Percentiles rank a stretch among this genome's conserved stretches.
Evolutionary conservation across 352 stramenopile species (phyloP).

Genomic region (Phytophthora syringae): DNA sequence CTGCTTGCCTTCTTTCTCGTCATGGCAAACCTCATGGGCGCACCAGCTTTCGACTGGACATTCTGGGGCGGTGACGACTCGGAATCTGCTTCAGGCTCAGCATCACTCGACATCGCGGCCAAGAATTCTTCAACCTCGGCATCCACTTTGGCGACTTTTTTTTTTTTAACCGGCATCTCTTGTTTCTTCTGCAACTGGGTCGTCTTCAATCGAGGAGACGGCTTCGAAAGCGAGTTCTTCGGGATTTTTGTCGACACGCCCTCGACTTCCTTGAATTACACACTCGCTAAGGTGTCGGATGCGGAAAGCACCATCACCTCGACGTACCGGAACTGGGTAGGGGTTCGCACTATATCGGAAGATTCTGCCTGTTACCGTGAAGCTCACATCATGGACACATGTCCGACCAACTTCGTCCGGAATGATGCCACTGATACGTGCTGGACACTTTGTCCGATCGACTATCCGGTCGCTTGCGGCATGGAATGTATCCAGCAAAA

Average conservation of each 20-base stretch:
- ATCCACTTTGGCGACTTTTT: too few relatives aligned
- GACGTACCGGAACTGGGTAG: slow-evolving; percentile 43
- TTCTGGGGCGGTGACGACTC: slow-evolving; percentile 28
- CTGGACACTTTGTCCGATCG: slow-evolving; percentile 60
- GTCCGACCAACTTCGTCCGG: not conserved
- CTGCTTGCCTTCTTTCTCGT: too few relatives aligned
- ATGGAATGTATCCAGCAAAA: slow-evolving; percentile 57
- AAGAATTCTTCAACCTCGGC: too few relatives aligned
- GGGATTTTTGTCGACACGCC: too few relatives aligned
- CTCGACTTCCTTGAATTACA: too few relatives aligned
- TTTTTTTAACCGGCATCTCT: too few relatives aligned
- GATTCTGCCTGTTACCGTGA: slow-evolving; percentile 16
- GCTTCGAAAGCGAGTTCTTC: too few relatives aligned
- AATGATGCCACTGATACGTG: slow-evolving; percentile 51
- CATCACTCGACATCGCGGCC: too few relatives aligned
- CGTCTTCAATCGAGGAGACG: too few relatives aligned
- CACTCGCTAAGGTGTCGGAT: slow-evolving; percentile 8
- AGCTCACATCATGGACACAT: slow-evolving; percentile 20
- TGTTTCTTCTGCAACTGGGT: too few relatives aligned
- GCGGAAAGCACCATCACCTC: slow-evolving; percentile 21
- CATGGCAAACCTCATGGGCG: too few relatives aligned
- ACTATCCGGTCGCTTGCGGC: slow-evolving; percentile 65
- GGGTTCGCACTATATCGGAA: not conserved
- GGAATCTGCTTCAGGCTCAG: slow-evolving; percentile 13
- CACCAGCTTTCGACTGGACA: slow-evolving; percentile 32